A percentile compares a stretch with the other conserved stretches of the same genome.
phyloP scores from a whole-genome alignment of 1,139 yeast genomes.

The Taphrina deformans region DNA sequence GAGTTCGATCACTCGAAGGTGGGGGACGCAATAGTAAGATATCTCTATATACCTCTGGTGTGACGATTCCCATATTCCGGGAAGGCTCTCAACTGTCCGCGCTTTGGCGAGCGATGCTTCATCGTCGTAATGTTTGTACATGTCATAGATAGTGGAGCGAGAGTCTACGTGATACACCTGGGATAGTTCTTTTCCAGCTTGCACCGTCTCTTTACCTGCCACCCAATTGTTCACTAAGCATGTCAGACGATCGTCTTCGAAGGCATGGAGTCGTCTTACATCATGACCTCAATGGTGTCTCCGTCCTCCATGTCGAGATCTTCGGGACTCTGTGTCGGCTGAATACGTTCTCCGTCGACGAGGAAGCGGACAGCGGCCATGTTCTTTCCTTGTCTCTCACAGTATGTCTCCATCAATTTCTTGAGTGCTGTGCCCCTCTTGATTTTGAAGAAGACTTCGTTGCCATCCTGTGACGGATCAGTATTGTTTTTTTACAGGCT shows the following conservation, averaged over 20 bases:
- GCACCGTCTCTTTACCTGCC: not conserved
- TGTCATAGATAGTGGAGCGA: not conserved
- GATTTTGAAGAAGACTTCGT: slow-evolving; percentile 94
- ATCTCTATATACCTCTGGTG: not conserved
- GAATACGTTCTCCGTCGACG: slow-evolving; percentile 88
- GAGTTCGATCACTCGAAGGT: too few relatives aligned
- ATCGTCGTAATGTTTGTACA: not conserved
- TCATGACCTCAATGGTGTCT: slow-evolving; percentile 96
- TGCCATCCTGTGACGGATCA: slow-evolving; percentile 46
- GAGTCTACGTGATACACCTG: not conserved
- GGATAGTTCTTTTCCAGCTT: not conserved
- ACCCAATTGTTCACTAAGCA: slow-evolving; percentile 19
- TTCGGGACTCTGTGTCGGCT: slow-evolving; percentile 87
- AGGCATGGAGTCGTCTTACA: too few relatives aligned
- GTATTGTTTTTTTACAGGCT: not conserved
- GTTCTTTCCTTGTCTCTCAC: slow-evolving; percentile 94
- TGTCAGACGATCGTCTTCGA: too few relatives aligned
- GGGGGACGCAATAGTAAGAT: too few relatives aligned
- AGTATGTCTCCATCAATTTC: slow-evolving; percentile 96
- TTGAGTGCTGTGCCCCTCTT: slow-evolving; percentile 88
- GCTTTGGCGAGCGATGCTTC: not conserved
- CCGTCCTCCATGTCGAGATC: slow-evolving; percentile 89
- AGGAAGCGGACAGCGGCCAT: slow-evolving; percentile 79
- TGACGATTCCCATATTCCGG: not conserved
- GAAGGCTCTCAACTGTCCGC: too few relatives aligned